Percentiles rank a stretch among this genome's conserved stretches.
Conservation (phyloP, 352 stramenopile species). For the Phytophthora megakarya region DNA sequence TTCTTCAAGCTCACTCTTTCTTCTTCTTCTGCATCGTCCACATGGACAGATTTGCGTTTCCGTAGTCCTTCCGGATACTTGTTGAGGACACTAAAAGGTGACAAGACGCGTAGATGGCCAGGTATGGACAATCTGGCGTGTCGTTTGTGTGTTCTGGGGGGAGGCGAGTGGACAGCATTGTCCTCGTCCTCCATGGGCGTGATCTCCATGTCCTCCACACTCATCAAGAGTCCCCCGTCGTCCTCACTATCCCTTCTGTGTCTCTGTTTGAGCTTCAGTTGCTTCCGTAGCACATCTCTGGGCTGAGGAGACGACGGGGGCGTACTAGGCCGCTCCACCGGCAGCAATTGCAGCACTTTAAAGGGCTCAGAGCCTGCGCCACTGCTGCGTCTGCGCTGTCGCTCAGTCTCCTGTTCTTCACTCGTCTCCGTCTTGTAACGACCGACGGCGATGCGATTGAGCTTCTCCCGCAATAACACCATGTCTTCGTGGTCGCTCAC, state of each 20-base stretch:
- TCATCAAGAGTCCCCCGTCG: slow-evolving; percentile 38
- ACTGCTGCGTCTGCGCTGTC: slow-evolving; percentile 9
- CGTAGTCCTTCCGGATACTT: slow-evolving; percentile 72
- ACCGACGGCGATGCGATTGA: slow-evolving; percentile 69
- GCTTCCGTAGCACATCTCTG: slow-evolving; percentile 70
- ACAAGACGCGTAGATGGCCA: slow-evolving; percentile 53
- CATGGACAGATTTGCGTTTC: slow-evolving; percentile 78
- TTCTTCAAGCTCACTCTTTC: slow-evolving; percentile 58
- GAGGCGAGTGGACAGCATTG: slow-evolving; percentile 22
- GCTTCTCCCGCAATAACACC: slow-evolving; percentile 73
- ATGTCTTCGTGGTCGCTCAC: slow-evolving; percentile 71
- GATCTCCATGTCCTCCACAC: slow-evolving; percentile 71
- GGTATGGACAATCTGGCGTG: slow-evolving; percentile 58
- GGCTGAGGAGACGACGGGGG: slow-evolving; percentile 82
- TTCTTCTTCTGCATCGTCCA: slow-evolving; percentile 42
- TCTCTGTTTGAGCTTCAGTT: slow-evolving; percentile 61
- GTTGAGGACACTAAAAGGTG: slow-evolving; percentile 62
- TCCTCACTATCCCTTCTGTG: slow-evolving; percentile 18
- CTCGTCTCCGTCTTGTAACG: slow-evolving; percentile 22
- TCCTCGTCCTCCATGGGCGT: slow-evolving; percentile 43
- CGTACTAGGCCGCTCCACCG: slow-evolving; percentile 59
- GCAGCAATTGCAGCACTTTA: slow-evolving; percentile 50
- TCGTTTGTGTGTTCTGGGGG: slow-evolving; percentile 10
- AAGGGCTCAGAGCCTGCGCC: slow-evolving; percentile 36
- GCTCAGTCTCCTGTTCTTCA: neutral